Base-by-base conservation (phyloP, 768 basidiomycete genomes). In the Suillus tomentosus region DNA sequence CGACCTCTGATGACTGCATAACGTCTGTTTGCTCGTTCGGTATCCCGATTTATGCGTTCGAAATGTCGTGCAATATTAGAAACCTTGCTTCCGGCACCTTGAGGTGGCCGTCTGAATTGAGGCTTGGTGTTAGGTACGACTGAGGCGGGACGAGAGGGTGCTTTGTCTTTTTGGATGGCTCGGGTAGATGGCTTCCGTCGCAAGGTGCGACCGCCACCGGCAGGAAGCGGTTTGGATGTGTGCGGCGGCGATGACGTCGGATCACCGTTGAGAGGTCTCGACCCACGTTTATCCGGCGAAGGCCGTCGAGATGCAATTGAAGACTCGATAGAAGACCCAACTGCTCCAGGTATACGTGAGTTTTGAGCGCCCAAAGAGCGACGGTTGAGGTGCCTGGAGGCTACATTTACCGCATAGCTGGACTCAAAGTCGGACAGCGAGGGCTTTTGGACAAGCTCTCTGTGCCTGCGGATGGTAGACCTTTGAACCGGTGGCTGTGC, bases 321-420 rank as follows among this genome's bases (percentile, higher is more conserved):
- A n/a, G 90, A 89, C 48, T 89, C 87, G 3, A 81, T 64, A 6
- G 72, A 72, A 48, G 83, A 78, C 19, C 74, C 78, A 36, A 82
- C 77, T 10, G 85, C 86, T 1, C 79, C 88, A 10, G 85, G 81
- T 50, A 88, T 84, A 43, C 88, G 62, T 48, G 76, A 71, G 15
- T 73, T 67, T 59, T 77, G 57, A 43, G 39, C 11, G 74, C 45
- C 78, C 9, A 80, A 62, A 5, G 82, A 72, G 61, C 86, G 82
- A 53, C 86, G 81, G 39, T 80, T 72, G 27, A 89, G 79, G 68
- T 92, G 89, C 67, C 85, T 83, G 2, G 94, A 90, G 1, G 93
- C 94, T 64, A 95, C 88, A 71, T 95, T 95, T n/a, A 89, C 92
- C 4, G 95, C 94, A 76, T 96, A 96, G 55, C 95, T 87, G 62